Conservation (phyloP, 371 early-diverging fungal genomes). For the Choanephora cucurbitarum region DNA sequence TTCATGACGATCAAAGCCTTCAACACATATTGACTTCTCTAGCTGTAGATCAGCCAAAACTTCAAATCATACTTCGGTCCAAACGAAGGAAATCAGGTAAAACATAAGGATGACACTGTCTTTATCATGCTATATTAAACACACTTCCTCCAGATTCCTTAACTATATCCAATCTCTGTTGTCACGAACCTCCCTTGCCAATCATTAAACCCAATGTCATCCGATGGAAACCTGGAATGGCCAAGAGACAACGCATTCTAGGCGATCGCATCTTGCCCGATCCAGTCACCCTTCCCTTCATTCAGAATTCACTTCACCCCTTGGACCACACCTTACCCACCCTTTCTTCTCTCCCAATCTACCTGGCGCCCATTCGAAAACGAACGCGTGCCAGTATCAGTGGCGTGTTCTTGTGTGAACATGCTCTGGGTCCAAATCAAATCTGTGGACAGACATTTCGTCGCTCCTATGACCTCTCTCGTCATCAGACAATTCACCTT, state of each 20-base stretch:
- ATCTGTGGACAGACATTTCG: constrained; percentile 47
- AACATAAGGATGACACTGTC: neutral
- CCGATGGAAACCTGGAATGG: too few relatives aligned
- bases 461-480: constrained; percentile 46
- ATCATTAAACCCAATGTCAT: too few relatives aligned
- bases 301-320: constrained; percentile 20
- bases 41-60: constrained; percentile 26
- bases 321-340: constrained; percentile 30
- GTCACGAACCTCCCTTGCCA: too few relatives aligned
- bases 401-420: constrained; percentile 34
- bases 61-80: constrained; percentile 35
- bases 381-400: constrained; percentile 6
- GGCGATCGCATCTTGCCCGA: constrained; percentile 32
- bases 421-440: constrained; percentile 25
- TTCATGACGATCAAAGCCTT: constrained; percentile 36
- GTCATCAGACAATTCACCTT: constrained; percentile 50
- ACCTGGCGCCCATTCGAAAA: constrained; percentile 23
- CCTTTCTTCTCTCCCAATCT: constrained; percentile 18
- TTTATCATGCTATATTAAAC: too few relatives aligned
- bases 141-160: too few relatives aligned
- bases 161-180: too few relatives aligned
- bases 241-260: neutral
- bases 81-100: constrained; percentile 22
- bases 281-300: too few relatives aligned
- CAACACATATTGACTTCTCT: constrained; percentile 26